Evolutionary conservation across 768 basidiomycete species (phyloP), one percentile per base, ranked within the genome.

Genomic region (Ephemerocybe angulata): DNA sequence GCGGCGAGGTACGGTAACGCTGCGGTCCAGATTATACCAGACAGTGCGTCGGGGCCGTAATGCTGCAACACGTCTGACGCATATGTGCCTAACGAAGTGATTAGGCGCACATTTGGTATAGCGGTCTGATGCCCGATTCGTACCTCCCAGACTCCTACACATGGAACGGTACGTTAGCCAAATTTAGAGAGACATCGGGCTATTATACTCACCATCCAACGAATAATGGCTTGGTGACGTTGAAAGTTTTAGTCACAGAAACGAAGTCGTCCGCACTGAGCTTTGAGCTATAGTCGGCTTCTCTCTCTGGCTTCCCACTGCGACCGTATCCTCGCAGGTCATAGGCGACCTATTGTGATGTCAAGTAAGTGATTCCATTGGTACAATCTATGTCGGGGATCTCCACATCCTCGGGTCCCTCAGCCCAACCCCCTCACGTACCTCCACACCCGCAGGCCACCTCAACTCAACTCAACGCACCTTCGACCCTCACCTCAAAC

Each of bases 181-280:
- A 28, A 13, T 12, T 29, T n/a, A 33, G 52, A 35, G 41, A 60
- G n/a, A n/a, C n/a, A n/a, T n/a, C n/a, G n/a, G n/a, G n/a, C n/a
- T n/a, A n/a, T n/a, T n/a, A n/a, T n/a, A n/a, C 66, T 52, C 48
- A 69, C 72, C 68, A 73, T 51, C 70, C 70, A 24, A 61, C 59
- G 7, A 71, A 57, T 53, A 70, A 54, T 3, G 71, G 70, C n/a
- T 62, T 61, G 19, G 62, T 57, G 12, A 72, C 60, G 3, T 48
- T 38, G 54, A 71, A 70, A 11, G 55, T 67, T 24, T 65, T 53
- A 42, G 62, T 55, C 11, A 71, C 66, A 15, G 67, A 64, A 21
- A 60, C 59, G 53, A 73, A 66, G 58, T 72, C 70, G 15, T 67
- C 67, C 21, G 70, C 71, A 46, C 65, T 67, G n/a, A 65, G 48